Base-by-base conservation (phyloP, 169 alveolate genomes). In the Babesia divergens region DNA sequence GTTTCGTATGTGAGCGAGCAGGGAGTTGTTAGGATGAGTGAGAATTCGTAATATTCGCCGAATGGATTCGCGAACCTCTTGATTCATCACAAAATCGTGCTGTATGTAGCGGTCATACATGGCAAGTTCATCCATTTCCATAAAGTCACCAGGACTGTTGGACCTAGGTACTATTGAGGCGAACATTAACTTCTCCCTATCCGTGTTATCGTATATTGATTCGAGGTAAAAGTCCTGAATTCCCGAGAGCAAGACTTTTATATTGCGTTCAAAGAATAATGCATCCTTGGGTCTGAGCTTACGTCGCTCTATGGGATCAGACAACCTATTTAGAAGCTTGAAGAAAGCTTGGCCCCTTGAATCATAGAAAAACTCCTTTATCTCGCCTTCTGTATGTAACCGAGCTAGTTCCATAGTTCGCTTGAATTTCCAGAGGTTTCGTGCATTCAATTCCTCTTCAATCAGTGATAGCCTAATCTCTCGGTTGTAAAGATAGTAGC, bases 111-210 rank as follows among this genome's bases (percentile, higher is more conserved):
- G 37, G 32, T 51, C 49, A 49, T 44, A 77, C 42, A 67, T 24
- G 31, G 16, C 46, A 8, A 80, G 31, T 34, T 80, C 88, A 9
- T 58, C 71, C 84, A 71, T 60, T 34, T 50, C 31, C 20, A 53
- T 40, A 44, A 52, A 80, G 35, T 52, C 71, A 37, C 67, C 54
- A 1, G 18, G 28, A 5, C 40, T 37, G n/a, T 28, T 55, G 11
- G 83, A 64, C 58, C 69, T n/a, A 14, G 88, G 88, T 11, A 71
- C 79, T 28, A 80, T 28, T 31, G 82, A 59, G 9, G 84, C 74
- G 59, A 59, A 80, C 44, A 80, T 70, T 9, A 69, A 34, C 28
- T 54, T 29, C 59, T 67, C 81, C 16, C 60, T 58, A 35, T 70
- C 75, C 18, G 51, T 16, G n/a, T 34, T 31, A 22, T 80, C 84